A percentile compares a stretch with the other conserved stretches of the same genome.
These are phyloP conservation scores for Xerocomellus chrysenteron DNA, from an alignment of 768 basidiomycete species.

Conservation along the genomic window DNA sequence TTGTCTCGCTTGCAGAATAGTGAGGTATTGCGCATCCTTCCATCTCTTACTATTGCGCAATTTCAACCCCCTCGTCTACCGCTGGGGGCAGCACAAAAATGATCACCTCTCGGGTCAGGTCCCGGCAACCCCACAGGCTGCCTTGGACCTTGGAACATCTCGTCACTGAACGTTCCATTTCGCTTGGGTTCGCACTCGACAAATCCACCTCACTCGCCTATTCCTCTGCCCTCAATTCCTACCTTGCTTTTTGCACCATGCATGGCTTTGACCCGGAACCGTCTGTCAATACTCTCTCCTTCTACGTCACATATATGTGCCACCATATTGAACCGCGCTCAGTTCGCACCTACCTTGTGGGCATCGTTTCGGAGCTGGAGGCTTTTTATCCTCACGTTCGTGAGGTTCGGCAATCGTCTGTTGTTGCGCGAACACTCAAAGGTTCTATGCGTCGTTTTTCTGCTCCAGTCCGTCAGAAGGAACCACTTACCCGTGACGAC, in stretches of 20 bases:
- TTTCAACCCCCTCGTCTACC: conserved; percentile 28
- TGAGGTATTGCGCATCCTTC: conserved; percentile 1
- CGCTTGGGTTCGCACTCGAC: not conserved
- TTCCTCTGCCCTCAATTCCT: not conserved
- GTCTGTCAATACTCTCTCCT: not conserved
- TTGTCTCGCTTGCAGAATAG: conserved; percentile 20
- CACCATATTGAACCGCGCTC: not conserved
- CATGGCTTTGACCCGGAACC: not conserved
- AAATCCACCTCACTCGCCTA: not conserved
- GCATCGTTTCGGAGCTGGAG: not conserved
- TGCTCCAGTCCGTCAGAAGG: not conserved
- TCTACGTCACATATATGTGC: not conserved
- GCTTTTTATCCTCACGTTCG: not conserved
- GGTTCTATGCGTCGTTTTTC: not conserved
- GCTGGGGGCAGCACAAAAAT: conserved; percentile 28
- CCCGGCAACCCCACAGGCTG: not conserved
- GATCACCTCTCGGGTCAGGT: not conserved
- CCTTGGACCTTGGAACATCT: conserved; percentile 12
- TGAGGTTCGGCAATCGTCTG: fast-evolving
- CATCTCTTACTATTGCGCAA: not conserved
- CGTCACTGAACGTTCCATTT: conserved; percentile 10
- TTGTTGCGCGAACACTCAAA: not conserved
- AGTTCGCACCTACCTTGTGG: not conserved
- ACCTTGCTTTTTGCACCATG: not conserved
- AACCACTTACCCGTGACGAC: too few species aligned